Base-by-base conservation (phyloP, 2,329 filamentous ascomycete genomes). In the Aspergillus sp. region DNA sequence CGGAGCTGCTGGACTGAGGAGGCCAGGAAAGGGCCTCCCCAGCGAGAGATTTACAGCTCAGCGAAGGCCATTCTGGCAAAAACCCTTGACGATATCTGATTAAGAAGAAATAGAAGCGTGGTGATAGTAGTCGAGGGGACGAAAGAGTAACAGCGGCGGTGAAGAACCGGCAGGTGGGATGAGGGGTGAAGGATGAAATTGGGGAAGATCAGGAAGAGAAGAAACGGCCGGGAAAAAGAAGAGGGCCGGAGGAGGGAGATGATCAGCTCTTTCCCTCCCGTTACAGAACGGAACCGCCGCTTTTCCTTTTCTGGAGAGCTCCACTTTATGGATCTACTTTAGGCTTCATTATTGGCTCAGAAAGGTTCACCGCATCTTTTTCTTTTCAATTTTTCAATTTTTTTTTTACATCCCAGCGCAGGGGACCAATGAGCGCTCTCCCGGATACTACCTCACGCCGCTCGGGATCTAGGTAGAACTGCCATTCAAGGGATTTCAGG, bases 1-100 rank as follows among this genome's bases (percentile, higher is more conserved):
- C 87, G 84, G 86, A 87, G 86, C 88, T 90, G 87, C 84, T 85
- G 87, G 87, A 90, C 89, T 91, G 83, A 85, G 82, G 82, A 82
- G 83, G 14, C 82, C 80, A 76, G 75, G 70, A 70, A 60, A 54
- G 8, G 26, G 59, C 70, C 74, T 74, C 85, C 86, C 86, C 84
- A 91, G 88, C 86, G 85, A 74, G 85, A 82, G 77, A 83, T 90
- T 92, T 91, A 95, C 87, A 93, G 89, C 88, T 87, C 87, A 89
- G 85, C 86, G 86, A 88, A 79, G 81, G 86, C 85, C 85, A 77
- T 77, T 80, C 57, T 84, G 83, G 83, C 84, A 82, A 85, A 53
- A 86, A 74, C 78, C 80, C 79, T 88, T 85, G 86, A 88, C 85
- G 80, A 86, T 87, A 85, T 84, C 82, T 79, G 68, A 57, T 51